These are phyloP conservation scores for Curvularia sp. DNA, from an alignment of 2,329 filamentous ascomycete genomes.

Conservation along the genomic window DNA sequence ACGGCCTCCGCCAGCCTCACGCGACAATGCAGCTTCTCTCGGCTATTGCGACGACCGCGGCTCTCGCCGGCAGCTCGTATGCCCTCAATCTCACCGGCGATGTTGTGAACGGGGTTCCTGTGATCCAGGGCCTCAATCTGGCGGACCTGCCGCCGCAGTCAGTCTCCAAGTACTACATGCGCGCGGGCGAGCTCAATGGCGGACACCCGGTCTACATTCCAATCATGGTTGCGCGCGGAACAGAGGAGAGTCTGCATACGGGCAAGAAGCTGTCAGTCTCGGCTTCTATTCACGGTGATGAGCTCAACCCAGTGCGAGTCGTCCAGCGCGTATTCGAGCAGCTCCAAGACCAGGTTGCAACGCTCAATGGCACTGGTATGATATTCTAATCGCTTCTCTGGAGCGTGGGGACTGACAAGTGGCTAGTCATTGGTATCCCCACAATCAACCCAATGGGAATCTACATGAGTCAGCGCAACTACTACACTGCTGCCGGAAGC, in stretches of 20 bases:
- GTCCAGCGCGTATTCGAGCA: slow-evolving; percentile 49
- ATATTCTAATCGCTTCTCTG: background rate
- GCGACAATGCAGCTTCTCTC: slow-evolving; percentile 37
- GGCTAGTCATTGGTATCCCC: slow-evolving; percentile 49
- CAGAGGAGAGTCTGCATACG: slow-evolving; percentile 45
- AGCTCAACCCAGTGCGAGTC: slow-evolving; percentile 50
- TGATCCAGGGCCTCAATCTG: slow-evolving; percentile 47
- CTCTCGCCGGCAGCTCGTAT: slow-evolving; percentile 25
- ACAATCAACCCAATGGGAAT: slow-evolving; percentile 52
- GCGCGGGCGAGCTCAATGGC: slow-evolving; percentile 50
- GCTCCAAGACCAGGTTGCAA: slow-evolving; percentile 37
- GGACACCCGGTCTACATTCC: slow-evolving; percentile 50
- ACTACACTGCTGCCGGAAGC: slow-evolving; percentile 42
- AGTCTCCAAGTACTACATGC: slow-evolving; percentile 49
- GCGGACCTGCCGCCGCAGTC: slow-evolving; percentile 47
- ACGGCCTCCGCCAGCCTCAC: slow-evolving; percentile 6
- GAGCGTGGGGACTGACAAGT: slow-evolving; percentile 12
- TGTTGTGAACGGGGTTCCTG: slow-evolving; percentile 42
- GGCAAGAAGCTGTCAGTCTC: slow-evolving; percentile 51
- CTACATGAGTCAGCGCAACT: slow-evolving; percentile 51
- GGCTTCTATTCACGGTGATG: slow-evolving; percentile 51
- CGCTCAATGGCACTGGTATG: slow-evolving; percentile 49
- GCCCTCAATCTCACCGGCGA: slow-evolving; percentile 45
- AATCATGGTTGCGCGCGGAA: slow-evolving; percentile 50
- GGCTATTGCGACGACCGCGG: slow-evolving; percentile 28